phyloP scores from a whole-genome alignment of 495 filamentous ascomycete genomes.

The Penicillium samsonianum region DNA sequence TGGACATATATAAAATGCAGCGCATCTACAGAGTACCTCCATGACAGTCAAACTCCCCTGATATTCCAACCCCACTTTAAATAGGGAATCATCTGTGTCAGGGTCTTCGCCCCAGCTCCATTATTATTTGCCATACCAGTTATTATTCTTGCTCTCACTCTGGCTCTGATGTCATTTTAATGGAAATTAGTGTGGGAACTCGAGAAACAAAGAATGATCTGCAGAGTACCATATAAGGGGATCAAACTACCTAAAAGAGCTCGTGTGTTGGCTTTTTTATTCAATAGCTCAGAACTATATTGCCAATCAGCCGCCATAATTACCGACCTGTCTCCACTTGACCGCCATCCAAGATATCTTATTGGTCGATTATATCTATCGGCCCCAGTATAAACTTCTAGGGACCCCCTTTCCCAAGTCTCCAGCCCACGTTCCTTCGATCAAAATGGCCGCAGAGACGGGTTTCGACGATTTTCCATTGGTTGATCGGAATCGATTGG shows the following conservation, averaged over 20 bases:
- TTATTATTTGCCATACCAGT: neutral
- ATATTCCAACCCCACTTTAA: neutral
- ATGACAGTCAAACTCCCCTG: neutral
- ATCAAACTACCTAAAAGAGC: neutral
- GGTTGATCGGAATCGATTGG: neutral
- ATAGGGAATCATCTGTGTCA: neutral
- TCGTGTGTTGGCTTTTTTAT: neutral
- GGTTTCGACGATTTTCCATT: neutral
- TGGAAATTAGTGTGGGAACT: constrained; percentile 11
- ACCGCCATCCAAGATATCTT: neutral
- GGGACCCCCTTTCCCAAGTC: constrained; percentile 1
- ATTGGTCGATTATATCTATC: neutral
- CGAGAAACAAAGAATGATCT: constrained; percentile 11
- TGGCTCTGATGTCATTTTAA: constrained; percentile 4
- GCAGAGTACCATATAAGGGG: neutral
- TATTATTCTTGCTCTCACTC: neutral
- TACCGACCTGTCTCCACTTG: neutral
- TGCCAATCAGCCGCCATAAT: neutral
- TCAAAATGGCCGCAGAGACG: neutral
- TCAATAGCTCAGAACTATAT: constrained; percentile 5
- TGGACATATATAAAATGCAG: too few relatives aligned
- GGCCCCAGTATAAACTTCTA: neutral
- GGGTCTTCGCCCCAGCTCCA: neutral
- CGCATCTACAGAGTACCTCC: neutral
- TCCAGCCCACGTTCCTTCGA: neutral